Percentiles rank a stretch among this genome's conserved stretches.
Conservation (phyloP, 345 rosid genomes). For the Linum lewisii region DNA sequence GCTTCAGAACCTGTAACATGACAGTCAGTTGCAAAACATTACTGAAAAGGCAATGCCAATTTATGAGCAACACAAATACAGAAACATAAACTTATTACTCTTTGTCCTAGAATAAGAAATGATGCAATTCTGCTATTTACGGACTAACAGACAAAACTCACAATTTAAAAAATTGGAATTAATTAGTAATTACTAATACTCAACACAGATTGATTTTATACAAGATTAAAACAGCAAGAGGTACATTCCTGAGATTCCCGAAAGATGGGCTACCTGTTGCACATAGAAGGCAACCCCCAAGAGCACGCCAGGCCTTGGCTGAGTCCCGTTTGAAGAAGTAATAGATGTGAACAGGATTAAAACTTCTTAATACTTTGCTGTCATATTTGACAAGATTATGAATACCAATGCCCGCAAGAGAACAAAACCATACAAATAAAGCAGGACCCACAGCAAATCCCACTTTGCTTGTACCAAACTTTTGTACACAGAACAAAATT, state of each 20-base stretch:
- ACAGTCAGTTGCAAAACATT: too few species aligned
- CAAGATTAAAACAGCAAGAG: too few species aligned
- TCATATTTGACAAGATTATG: conserved; percentile 77
- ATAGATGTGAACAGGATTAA: conserved; percentile 87
- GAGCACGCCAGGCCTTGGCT: conserved; percentile 79
- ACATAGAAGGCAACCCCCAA: conserved; percentile 97
- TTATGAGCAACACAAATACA: too few species aligned
- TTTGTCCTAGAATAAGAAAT: too few species aligned
- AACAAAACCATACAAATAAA: conserved; percentile 90
- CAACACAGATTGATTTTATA: too few species aligned
- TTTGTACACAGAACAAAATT: conserved; percentile 89
- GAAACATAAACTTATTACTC: too few species aligned
- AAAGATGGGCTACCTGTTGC: conserved; percentile 60
- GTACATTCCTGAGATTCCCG: background rate
- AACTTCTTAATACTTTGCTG: conserved; percentile 63
- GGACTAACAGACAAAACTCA: too few species aligned
- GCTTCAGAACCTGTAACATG: conserved; percentile 98
- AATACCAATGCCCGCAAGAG: conserved; percentile 83
- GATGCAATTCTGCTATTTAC: too few species aligned
- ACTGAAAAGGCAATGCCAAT: too few species aligned
- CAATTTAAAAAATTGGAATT: too few species aligned
- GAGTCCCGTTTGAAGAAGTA: conserved; percentile 84
- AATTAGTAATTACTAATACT: too few species aligned
- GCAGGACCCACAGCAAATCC: conserved; percentile 95
- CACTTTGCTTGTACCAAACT: conserved; percentile 97